A percentile compares a stretch with the other conserved stretches of the same genome.
These are phyloP conservation scores for Tolypocladium paradoxum DNA, from an alignment of 2,329 filamentous ascomycete species.

Conservation along the genomic window DNA sequence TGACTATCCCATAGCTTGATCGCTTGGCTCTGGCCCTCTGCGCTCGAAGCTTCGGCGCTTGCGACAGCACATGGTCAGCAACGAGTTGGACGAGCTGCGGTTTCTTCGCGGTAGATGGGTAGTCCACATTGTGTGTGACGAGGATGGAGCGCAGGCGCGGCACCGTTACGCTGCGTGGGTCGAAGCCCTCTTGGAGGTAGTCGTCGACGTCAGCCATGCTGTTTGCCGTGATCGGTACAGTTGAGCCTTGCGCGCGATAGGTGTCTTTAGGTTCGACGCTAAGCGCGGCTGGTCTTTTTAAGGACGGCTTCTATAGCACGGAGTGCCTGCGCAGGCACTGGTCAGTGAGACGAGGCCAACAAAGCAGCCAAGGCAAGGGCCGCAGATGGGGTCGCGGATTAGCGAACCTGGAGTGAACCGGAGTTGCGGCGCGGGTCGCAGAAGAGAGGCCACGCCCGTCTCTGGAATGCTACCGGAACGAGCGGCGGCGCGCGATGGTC, in stretches of 20 bases:
- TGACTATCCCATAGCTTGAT: slow-evolving; percentile 74
- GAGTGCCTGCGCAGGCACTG: neutral
- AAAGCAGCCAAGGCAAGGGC: slow-evolving; percentile 4
- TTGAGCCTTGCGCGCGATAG: neutral
- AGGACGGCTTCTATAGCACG: no score
- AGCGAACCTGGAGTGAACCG: neutral
- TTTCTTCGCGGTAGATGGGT: slow-evolving; percentile 88
- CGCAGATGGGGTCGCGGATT: slow-evolving; percentile 3
- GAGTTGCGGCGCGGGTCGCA: slow-evolving; percentile 2
- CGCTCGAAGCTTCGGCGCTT: slow-evolving; percentile 65
- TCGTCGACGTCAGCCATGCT: slow-evolving; percentile 60
- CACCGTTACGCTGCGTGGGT: slow-evolving; percentile 72
- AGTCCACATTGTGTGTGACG: slow-evolving; percentile 75
- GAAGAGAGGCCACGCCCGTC: neutral
- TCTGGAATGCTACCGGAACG: neutral
- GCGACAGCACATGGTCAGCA: slow-evolving; percentile 64
- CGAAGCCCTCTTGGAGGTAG: slow-evolving; percentile 81
- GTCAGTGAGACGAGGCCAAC: slow-evolving; percentile 3
- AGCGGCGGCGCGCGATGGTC: neutral
- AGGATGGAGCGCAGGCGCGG: slow-evolving; percentile 85
- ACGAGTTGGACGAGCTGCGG: slow-evolving; percentile 77
- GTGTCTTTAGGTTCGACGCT: no score
- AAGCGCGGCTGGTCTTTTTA: neutral
- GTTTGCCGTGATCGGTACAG: neutral
- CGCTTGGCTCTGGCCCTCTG: slow-evolving; percentile 71